Conservation (phyloP, 345 rosid species). For the Hypericum androsaemum region DNA sequence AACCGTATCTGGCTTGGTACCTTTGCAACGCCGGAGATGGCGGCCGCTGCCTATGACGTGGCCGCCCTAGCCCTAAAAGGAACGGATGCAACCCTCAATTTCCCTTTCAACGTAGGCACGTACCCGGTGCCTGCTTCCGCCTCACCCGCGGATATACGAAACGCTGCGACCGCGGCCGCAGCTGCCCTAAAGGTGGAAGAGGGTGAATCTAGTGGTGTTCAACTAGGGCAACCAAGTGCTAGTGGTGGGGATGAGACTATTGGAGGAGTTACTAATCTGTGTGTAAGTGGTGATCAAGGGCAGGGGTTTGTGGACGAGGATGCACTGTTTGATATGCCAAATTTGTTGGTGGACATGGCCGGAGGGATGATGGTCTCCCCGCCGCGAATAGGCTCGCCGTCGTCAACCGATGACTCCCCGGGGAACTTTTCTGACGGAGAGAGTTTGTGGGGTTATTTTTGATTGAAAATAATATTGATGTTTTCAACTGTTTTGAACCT, state of each 20-base stretch:
- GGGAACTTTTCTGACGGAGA: constrained; percentile 44
- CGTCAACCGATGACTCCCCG: constrained; percentile 40
- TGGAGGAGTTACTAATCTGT: not conserved
- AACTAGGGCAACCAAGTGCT: too few relatives aligned
- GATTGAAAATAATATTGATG: not conserved
- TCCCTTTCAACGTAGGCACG: constrained; percentile 36
- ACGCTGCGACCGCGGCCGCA: constrained; percentile 46
- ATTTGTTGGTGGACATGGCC: constrained; percentile 79
- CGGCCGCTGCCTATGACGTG: constrained; percentile 81
- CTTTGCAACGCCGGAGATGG: constrained; percentile 72
- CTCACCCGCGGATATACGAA: constrained; percentile 50
- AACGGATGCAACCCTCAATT: constrained; percentile 50
- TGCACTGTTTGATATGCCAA: constrained; percentile 67
- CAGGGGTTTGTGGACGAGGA: constrained; percentile 63
- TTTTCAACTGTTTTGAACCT: too few relatives aligned
- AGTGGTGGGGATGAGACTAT: not conserved
- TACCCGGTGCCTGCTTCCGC: constrained; percentile 58
- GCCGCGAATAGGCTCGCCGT: constrained; percentile 49
- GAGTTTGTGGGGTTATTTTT: constrained; percentile 57
- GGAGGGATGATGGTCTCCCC: constrained; percentile 85
- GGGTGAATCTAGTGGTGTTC: constrained; percentile 17
- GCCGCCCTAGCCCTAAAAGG: constrained; percentile 82
- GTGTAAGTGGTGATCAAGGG: not conserved
- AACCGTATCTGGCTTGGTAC: constrained; percentile 94
- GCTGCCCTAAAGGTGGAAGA: constrained; percentile 30